Conservation (phyloP, 2,329 filamentous ascomycete species). For the Cordyceps cicadae region DNA sequence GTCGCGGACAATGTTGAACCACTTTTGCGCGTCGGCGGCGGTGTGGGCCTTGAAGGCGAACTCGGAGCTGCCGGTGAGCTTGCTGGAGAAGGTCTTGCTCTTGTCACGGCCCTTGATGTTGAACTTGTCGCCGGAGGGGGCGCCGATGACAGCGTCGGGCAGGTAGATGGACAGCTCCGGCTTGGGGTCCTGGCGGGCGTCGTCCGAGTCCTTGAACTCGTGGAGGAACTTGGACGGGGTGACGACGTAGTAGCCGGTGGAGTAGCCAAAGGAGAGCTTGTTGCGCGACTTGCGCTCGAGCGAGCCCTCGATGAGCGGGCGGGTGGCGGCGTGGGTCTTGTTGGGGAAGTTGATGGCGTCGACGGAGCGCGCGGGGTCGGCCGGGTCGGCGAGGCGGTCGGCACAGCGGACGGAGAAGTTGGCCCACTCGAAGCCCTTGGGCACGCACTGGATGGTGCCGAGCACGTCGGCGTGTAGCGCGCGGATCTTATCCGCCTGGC, state of each 20-base stretch:
- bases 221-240: slow-evolving; percentile 84
- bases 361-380: slow-evolving; percentile 63
- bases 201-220: slow-evolving; percentile 91
- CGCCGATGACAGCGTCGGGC: slow-evolving; percentile 75
- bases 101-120: slow-evolving; percentile 92
- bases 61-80: slow-evolving; percentile 72
- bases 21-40: slow-evolving; percentile 69
- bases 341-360: slow-evolving; percentile 77
- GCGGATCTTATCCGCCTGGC: slow-evolving; percentile 73
- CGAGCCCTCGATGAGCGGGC: slow-evolving; percentile 76
- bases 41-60: slow-evolving; percentile 83
- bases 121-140: slow-evolving; percentile 72
- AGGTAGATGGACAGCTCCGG: slow-evolving; percentile 89
- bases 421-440: slow-evolving; percentile 84
- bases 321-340: slow-evolving; percentile 71
- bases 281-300: slow-evolving; percentile 88
- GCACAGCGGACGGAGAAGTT: slow-evolving; percentile 68
- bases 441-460: slow-evolving; percentile 64
- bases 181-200: slow-evolving; percentile 58
- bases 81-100: slow-evolving; percentile 70
- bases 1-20: slow-evolving; percentile 65
- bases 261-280: slow-evolving; percentile 69
- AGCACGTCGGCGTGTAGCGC: slow-evolving; percentile 80
- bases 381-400: slow-evolving; percentile 68
- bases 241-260: slow-evolving; percentile 79